These are phyloP conservation scores for Grosmannia huntii DNA, from an alignment of 2,329 filamentous ascomycete species.

Conservation along the genomic window DNA sequence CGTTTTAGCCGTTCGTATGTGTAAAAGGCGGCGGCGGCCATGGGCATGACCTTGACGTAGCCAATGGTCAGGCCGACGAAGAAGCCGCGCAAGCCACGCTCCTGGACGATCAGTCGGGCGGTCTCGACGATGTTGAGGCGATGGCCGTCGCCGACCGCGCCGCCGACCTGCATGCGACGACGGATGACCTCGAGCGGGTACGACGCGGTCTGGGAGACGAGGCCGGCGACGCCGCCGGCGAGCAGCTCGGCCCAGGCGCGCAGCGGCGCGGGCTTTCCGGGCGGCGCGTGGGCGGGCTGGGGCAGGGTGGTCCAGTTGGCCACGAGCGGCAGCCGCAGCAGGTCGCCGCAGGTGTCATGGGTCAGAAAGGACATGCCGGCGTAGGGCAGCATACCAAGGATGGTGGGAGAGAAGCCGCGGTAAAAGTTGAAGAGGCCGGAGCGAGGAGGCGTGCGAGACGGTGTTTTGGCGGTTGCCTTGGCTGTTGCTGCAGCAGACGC, in stretches of 20 bases:
- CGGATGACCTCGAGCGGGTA: conserved; percentile 91
- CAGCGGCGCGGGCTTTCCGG: conserved; percentile 56
- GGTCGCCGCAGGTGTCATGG: conserved; percentile 79
- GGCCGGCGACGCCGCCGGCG: conserved; percentile 72
- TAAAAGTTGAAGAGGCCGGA: conserved; percentile 83
- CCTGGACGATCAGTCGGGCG: conserved; percentile 56
- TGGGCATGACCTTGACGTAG: conserved; percentile 85
- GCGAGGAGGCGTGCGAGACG: conserved; percentile 15
- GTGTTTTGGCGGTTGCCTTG: not conserved
- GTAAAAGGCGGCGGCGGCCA: conserved; percentile 62
- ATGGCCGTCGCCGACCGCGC: conserved; percentile 82
- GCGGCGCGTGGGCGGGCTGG: conserved; percentile 33
- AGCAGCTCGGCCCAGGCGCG: conserved; percentile 77
- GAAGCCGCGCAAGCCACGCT: conserved; percentile 70
- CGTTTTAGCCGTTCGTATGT: conserved; percentile 53
- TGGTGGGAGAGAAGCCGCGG: conserved; percentile 78
- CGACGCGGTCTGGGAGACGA: conserved; percentile 81
- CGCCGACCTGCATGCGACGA: conserved; percentile 89
- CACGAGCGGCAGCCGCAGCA: conserved; percentile 58
- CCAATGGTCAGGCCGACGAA: conserved; percentile 90
- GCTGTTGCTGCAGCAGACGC: conserved; percentile 19
- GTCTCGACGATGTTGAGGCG: conserved; percentile 70
- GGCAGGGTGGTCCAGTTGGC: conserved; percentile 66
- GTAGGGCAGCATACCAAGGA: conserved; percentile 93
- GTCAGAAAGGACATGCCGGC: conserved; percentile 92